phyloP scores from a whole-genome alignment of 805 yeast genomes.

The Starmerella floricola region DNA sequence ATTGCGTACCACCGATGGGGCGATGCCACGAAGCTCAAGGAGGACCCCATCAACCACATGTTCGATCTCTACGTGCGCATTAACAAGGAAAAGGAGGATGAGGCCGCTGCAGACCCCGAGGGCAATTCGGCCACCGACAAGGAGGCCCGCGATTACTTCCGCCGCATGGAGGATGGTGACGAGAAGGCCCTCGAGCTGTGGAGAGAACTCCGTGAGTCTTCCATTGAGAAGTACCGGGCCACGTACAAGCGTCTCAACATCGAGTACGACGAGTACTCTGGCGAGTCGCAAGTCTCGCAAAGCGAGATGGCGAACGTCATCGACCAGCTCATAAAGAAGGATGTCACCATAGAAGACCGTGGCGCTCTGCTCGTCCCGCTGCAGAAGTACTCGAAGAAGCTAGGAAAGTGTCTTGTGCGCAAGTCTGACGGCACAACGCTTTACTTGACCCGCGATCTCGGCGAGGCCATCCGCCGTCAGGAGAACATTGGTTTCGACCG shows the following conservation, averaged over 20 bases:
- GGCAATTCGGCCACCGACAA: slow-evolving; percentile 52
- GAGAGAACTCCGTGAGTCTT: slow-evolving; percentile 80
- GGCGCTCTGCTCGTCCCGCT: slow-evolving; percentile 87
- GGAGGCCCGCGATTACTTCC: slow-evolving; percentile 78
- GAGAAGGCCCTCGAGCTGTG: slow-evolving; percentile 62
- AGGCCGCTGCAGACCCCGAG: slow-evolving; percentile 46
- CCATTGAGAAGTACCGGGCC: slow-evolving; percentile 70
- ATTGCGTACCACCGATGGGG: slow-evolving; percentile 87
- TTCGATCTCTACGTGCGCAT: slow-evolving; percentile 86
- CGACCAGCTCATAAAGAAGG: slow-evolving; percentile 49
- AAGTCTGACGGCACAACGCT: slow-evolving; percentile 93
- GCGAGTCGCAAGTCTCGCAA: slow-evolving; percentile 86
- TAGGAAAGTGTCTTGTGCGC: slow-evolving; percentile 85
- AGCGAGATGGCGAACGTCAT: slow-evolving; percentile 57
- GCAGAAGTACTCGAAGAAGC: slow-evolving; percentile 71
- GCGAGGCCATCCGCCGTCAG: slow-evolving; percentile 88
- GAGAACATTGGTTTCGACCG: slow-evolving; percentile 77
- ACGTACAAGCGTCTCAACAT: slow-evolving; percentile 91
- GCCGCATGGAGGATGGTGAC: slow-evolving; percentile 88
- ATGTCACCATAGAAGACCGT: slow-evolving; percentile 68
- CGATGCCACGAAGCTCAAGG: slow-evolving; percentile 50
- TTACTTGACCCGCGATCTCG: slow-evolving; percentile 90
- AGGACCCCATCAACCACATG: slow-evolving; percentile 85
- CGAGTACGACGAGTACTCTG: slow-evolving; percentile 76
- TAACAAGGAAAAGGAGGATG: slow-evolving; percentile 61